Base-by-base conservation (phyloP, 164 flowering plant species). In the Aristolochia contorta region DNA sequence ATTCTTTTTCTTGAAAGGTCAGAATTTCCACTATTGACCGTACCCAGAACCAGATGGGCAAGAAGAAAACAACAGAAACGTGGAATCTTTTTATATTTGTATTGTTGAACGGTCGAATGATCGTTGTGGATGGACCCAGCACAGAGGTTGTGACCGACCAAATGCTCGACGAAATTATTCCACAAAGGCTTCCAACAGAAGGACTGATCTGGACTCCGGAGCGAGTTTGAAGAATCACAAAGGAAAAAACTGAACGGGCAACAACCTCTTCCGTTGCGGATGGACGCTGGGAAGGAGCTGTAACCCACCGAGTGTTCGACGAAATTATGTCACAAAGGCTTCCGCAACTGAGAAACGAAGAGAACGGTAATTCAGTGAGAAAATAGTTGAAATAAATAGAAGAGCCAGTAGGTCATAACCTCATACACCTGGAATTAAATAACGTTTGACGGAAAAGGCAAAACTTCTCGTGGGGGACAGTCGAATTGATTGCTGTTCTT, bases 21-120 rank as follows among this genome's bases (percentile, higher is more conserved):
- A 10, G 54, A 50, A 50, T 50, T 22, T 50, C 54, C 12, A 50
- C 54, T n/a, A 18, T 50, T 50, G 54, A 50, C 54, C 22, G 54
- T 19, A n/a, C 54, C 12, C 20, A 12, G 12, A 16, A 27, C 30
- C 30, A 27, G 3, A 27, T 2, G 30, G 30, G 30, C 30, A 5
- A n/a, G 4, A 1, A 50, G 22, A 18, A n/a, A 50, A 50, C 22
- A 9, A n/a, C 21, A n/a, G 21, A 37, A 10, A 6, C 12, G 7
- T 37, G 9, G 43, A 37, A 37, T 37, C 43, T 37, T 37, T 37
- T 37, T 27, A 27, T 27, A 27, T 27, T 37, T 37, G 54, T 19
- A 19, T 50, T 10, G 54, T 50, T 1, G 12, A 50, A 50, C 54
- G 54, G 54, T 50, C 54, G 54, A 50, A 50, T 50, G 9, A n/a